Evolutionary conservation across 495 filamentous ascomycete genomes (phyloP), one percentile per base, ranked within the genome.

Genomic region (Niebla homalea): DNA sequence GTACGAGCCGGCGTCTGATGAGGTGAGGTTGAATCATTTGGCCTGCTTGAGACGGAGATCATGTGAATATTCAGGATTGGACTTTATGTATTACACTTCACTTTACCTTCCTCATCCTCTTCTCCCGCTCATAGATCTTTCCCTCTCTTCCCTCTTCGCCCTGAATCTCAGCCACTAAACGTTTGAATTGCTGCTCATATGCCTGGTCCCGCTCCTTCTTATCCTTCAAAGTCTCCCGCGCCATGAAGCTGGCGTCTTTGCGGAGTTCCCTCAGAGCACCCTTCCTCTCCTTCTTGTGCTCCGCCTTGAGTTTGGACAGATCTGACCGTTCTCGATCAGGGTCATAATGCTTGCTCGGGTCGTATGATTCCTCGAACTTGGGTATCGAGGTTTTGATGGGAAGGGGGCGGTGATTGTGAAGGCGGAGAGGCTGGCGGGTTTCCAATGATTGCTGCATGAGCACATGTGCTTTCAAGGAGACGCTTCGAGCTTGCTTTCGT

Each of bases 291-390:
- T 82, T 79, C 78, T 94, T 95, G 76, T 87, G 80, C 69, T 99
- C 90, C 42, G 81, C 80, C 67, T 77, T 80, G 59, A 99, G 73
- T 58, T 86, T 88, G 56, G 77, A 79, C 42, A 78, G 55, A 53
- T 93, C 87, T n/a, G 81, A 76, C 22, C 92, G 84, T 61, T 92
- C 89, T 46, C 79, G 78, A 64, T 97, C 81, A 1, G 87, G 87
- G 59, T 99, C 92, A 74, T 97, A 95, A 73, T 94, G 90, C 66
- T 85, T 89, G 71, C 86, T 77, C 12, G 89, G 92, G 64, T 89
- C 88, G 79, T 88, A 99, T 55, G 77, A 70, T 64, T 94, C 89
- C 69, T 99, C 93, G 71, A 97, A 99, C 68, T 94, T 96, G 57
- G 92, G 92, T 21, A 95, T 81, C 41, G 81, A 80, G 8, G 80